Conservation (phyloP, 1,139 yeast genomes). For the Trichomonascaceae sp. region DNA sequence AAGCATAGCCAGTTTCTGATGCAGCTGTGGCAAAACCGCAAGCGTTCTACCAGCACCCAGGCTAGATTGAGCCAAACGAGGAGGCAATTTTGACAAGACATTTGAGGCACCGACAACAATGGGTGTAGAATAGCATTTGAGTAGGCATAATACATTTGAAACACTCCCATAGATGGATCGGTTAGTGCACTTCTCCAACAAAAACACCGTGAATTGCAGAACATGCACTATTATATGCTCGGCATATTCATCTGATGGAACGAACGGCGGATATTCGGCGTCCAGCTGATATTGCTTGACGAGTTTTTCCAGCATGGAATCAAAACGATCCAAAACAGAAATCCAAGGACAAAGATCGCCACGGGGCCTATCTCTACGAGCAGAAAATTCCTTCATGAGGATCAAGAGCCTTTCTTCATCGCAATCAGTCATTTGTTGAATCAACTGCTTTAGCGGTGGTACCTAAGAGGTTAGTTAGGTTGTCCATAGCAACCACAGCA, state of each 20-base stretch:
- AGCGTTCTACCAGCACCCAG: conserved; percentile 36
- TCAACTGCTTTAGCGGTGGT: conserved; percentile 37
- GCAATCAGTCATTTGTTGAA: conserved; percentile 35
- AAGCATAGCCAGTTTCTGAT: conserved; percentile 28
- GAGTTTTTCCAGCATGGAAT: conserved; percentile 51
- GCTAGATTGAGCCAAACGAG: conserved; percentile 45
- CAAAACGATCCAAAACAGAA: conserved; percentile 68
- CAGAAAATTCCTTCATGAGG: conserved; percentile 30
- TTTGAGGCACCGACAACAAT: conserved; percentile 59
- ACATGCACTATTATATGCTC: conserved; percentile 45
- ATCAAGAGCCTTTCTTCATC: conserved; percentile 34
- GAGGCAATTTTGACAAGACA: conserved; percentile 57
- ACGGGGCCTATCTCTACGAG: conserved; percentile 57
- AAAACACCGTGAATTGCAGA: conserved; percentile 53
- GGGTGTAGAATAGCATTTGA: conserved; percentile 55
- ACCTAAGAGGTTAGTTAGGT: conserved; percentile 28
- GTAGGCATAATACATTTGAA: conserved; percentile 54
- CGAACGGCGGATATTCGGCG: conserved; percentile 41
- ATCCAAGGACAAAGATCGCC: conserved; percentile 79
- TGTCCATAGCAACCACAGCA: conserved; percentile 7
- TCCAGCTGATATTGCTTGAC: conserved; percentile 52
- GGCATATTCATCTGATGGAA: conserved; percentile 44
- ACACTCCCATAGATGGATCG: conserved; percentile 62
- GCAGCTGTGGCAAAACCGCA: conserved; percentile 26
- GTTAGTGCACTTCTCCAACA: conserved; percentile 66